Evolutionary conservation across 805 yeast genomes (phyloP), one percentile per base, ranked within the genome.

Genomic region (Wickerhamomyces bovis): DNA sequence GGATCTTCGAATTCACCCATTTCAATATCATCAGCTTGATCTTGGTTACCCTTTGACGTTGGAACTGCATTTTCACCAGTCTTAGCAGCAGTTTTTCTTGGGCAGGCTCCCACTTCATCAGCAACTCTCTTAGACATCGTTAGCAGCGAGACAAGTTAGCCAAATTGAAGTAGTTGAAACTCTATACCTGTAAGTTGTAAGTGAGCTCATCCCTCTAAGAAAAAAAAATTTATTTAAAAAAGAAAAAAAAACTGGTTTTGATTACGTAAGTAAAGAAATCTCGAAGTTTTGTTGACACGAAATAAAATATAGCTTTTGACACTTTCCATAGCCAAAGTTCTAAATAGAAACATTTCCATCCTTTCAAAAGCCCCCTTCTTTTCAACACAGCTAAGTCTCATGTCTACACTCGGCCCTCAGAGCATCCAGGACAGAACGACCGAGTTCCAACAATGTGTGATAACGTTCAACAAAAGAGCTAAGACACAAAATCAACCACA

Each of bases 381-480:
- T 22, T 22, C 23, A 6, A 8, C 23, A 22, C 23, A 28, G 11
- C n/a, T 5, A 28, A 28, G n/a, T 4, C 13, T 13, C 6, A 33
- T 33, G 36, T 33, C 36, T 2, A n/a, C 20, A 16, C 20, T 18
- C 20, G 36, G 36, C 9, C 20, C 47, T 15, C 44, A 56, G 58
- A 60, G 66, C 46, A 66, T 72, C 43, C 92, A 85, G 62, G 95
- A 92, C 67, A 75, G 99, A 55, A 92, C 98, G 9, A 74, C 79
- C 51, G 98, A 92, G 72, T 92, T 92, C 70, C 92, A 89, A 55
- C 90, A 89, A 60, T 89, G 96, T 61, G 97, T 92, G 26, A 68
- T 80, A 41, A 79, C 90, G 3, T 83, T 83, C 64, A 81, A 83
- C 61, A 80, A 79, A 56, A 77, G 79, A 45, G 72, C 78, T 56